Percentiles rank a stretch among this genome's conserved stretches.
Evolutionary conservation across 306 rosid genomes (phyloP).

Genomic region (Clitoria ternatea): DNA sequence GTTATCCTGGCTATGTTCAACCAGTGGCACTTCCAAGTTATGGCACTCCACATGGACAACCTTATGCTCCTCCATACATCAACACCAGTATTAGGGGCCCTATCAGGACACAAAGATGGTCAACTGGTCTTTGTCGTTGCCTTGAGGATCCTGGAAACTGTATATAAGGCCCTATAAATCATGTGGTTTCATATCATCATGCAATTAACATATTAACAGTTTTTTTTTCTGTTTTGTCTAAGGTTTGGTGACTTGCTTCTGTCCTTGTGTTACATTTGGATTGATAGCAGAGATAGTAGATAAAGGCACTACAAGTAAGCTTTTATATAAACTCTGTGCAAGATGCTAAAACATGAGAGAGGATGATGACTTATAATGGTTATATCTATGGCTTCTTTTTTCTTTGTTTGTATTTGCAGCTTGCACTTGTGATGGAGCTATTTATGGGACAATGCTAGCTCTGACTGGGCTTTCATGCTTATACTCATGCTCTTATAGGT

Average conservation of each 20-base stretch:
- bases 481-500: constrained; percentile 53
- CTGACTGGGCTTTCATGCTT: constrained; percentile 52
- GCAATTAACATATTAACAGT: neutral
- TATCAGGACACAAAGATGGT: constrained; percentile 36
- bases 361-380: neutral
- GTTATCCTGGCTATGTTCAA: constrained; percentile 17
- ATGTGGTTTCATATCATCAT: neutral
- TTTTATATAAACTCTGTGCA: neutral
- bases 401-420: constrained; percentile 20
- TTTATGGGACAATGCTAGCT: constrained; percentile 29
- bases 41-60: constrained; percentile 9
- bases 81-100: neutral
- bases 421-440: constrained; percentile 38
- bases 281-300: constrained; percentile 54
- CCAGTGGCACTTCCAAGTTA: constrained; percentile 29
- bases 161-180: constrained; percentile 26
- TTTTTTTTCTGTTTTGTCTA: neutral
- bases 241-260: constrained; percentile 63
- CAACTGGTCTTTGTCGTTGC: constrained; percentile 66
- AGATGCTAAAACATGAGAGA: neutral
- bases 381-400: neutral
- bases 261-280: constrained; percentile 76
- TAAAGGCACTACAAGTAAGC: constrained; percentile 52
- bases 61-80: constrained; percentile 32
- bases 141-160: constrained; percentile 60